Conservation (phyloP, 257 asterid genomes). For the Fraxinus anomala region DNA sequence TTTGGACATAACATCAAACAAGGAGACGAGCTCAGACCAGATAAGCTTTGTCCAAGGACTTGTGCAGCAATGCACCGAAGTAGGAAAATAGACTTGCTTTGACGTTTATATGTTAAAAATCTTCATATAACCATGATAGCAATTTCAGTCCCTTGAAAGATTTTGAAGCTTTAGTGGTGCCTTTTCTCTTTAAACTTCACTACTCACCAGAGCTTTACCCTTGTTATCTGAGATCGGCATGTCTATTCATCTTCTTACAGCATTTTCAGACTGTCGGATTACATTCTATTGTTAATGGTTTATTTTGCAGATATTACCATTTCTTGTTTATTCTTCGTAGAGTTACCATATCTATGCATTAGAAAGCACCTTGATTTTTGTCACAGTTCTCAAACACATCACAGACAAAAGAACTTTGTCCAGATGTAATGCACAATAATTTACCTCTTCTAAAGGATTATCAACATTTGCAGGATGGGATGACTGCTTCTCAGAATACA, state of each 20-base stretch:
- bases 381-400: not conserved
- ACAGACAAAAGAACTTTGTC: not conserved
- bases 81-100: not conserved
- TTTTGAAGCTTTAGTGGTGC: not conserved
- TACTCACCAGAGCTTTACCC: not conserved
- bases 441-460: conserved; percentile 77
- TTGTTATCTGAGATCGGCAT: not conserved
- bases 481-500: conserved; percentile 66
- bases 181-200: not conserved
- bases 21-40: not conserved
- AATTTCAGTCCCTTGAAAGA: not conserved
- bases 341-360: not conserved
- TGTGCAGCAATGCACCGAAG: not conserved
- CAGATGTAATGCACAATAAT: conserved; percentile 19
- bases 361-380: not conserved
- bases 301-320: not conserved
- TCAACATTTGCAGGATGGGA: conserved; percentile 54
- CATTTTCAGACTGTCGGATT: not conserved
- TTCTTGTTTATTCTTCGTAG: not conserved
- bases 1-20: conserved; percentile 1
- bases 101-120: not conserved
- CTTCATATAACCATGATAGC: not conserved
- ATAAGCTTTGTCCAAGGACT: not conserved
- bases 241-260: not conserved
- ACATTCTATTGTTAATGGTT: not conserved